Evolutionary conservation across 495 filamentous ascomycete genomes (phyloP), one percentile per base, ranked within the genome.

Genomic region (Echria macrotheca): DNA sequence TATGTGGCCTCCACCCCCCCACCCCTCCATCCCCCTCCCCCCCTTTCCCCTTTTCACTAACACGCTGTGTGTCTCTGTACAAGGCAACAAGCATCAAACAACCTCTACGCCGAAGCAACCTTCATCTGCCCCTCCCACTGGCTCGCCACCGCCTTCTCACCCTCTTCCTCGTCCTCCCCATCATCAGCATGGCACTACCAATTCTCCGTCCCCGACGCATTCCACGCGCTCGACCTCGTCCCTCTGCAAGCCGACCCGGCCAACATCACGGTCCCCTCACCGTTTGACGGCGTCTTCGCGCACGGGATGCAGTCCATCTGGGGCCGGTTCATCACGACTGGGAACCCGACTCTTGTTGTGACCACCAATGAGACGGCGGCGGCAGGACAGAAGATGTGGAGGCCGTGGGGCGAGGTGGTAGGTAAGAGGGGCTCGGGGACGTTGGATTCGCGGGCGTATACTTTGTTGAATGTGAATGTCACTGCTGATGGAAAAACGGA

Each of bases 51-150:
- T n/a, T n/a, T n/a, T n/a, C n/a, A n/a, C n/a, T n/a, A n/a, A n/a
- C n/a, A n/a, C n/a, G n/a, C n/a, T n/a, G n/a, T n/a, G n/a, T n/a
- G n/a, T n/a, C n/a, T n/a, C n/a, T n/a, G n/a, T n/a, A n/a, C n/a
- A n/a, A n/a, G n/a, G 54, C 56, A 63, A 17, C 61, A 67, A 40
- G 57, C 59, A 23, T 63, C 50, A 40, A 60, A 76, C 66, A 79
- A 81, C 58, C 65, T 84, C 40, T 80, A 76, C 48, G 76, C 76
- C 48, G 83, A 86, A 58, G 74, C 73, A 6, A 78, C 71, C 3
- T 84, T 85, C 44, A 67, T 71, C 52, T 86, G 81, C 47, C 78
- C 81, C 0, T 71, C 78, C 1, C 77, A 83, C 59, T 86, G 80
- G 81, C 66, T 85, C 23, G 80, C 77, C n/a, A 73, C 77, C 32